Evolutionary conservation across 2,329 filamentous ascomycete genomes (phyloP), one percentile per base, ranked within the genome.

Genomic region (Xylaria sp.): DNA sequence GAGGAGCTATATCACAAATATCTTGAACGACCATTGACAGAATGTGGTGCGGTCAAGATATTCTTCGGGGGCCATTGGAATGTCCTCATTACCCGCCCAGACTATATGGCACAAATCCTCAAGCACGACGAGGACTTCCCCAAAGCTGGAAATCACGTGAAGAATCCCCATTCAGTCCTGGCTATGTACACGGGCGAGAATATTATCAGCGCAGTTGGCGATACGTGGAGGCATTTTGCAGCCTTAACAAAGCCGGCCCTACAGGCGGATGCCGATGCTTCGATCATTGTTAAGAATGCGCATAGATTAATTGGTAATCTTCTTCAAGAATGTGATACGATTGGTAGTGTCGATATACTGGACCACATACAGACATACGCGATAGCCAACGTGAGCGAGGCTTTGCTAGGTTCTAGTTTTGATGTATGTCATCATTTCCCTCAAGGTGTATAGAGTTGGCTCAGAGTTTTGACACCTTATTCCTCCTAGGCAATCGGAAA

Each of bases 61-160:
- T 85, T 83, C 76, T 85, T 85, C 39, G 83, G 80, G 1, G 82
- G 81, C 0, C 79, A 79, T 48, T 86, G 84, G 84, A 85, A 83
- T 55, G 76, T 86, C 2, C 75, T 86, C 11, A 80, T 85, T 0
- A 81, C 81, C 55, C 79, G 79, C 4, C 83, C 84, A 1, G 72
- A 78, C 0, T 83, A 82, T 65, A 69, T 86, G 3, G 78, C 79
- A 3, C 80, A 84, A 27, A 72, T 80, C 0, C 77, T 80, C 72
- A 78, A 75, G 58, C 65, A 78, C 14, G 77, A 80, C 51, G 74
- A 78, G 48, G 54, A 72, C n/a, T 75, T 72, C 63, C 75, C 75
- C 9, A 83, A 81, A 71, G 78, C 77, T n/a, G 81, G 81, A 3
- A 82, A 80, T 65, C 77, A 81, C 59, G 75, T 78, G 32, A 83